Percentiles rank a stretch among this genome's conserved stretches.
These are phyloP conservation scores for Podospora bellae-mahoneyi DNA, from an alignment of 495 filamentous ascomycete species.

Conservation along the genomic window DNA sequence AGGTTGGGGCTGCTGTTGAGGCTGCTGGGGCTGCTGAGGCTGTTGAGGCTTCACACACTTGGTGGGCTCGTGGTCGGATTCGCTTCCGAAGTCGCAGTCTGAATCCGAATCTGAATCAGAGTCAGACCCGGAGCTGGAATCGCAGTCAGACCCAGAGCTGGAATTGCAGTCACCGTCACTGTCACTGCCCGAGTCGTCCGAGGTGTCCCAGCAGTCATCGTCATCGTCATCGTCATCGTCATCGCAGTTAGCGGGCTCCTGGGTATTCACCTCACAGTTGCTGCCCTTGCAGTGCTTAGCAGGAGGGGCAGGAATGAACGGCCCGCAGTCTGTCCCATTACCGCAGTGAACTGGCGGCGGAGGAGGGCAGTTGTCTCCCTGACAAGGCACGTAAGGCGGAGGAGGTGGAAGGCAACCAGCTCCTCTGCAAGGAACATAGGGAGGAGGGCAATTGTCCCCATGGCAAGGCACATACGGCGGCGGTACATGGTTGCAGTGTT, in stretches of 20 bases:
- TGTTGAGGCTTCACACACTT: background rate
- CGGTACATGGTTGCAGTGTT: background rate
- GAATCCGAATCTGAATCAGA: background rate
- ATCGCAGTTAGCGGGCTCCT: background rate
- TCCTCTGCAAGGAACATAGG: background rate
- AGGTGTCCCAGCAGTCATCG: background rate
- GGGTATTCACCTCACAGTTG: background rate
- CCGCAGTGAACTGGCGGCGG: background rate
- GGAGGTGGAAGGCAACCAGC: background rate
- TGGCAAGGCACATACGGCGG: background rate
- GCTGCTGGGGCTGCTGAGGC: too few relatives aligned
- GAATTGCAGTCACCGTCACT: background rate
- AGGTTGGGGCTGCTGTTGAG: too few relatives aligned
- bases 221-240: background rate
- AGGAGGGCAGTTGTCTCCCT: background rate
- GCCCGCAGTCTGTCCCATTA: background rate
- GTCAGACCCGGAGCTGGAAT: background rate
- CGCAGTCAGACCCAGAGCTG: background rate
- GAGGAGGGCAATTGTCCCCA: background rate
- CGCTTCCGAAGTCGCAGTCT: background rate
- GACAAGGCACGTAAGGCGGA: slow-evolving; percentile 6
- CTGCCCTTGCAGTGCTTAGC: background rate
- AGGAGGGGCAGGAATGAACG: slow-evolving; percentile 1
- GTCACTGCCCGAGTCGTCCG: slow-evolving; percentile 2
- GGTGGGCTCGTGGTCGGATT: background rate